Evolutionary conservation across 2,329 filamentous ascomycete genomes (phyloP), one percentile per base, ranked within the genome.

Genomic region (Scedosporium boydii): DNA sequence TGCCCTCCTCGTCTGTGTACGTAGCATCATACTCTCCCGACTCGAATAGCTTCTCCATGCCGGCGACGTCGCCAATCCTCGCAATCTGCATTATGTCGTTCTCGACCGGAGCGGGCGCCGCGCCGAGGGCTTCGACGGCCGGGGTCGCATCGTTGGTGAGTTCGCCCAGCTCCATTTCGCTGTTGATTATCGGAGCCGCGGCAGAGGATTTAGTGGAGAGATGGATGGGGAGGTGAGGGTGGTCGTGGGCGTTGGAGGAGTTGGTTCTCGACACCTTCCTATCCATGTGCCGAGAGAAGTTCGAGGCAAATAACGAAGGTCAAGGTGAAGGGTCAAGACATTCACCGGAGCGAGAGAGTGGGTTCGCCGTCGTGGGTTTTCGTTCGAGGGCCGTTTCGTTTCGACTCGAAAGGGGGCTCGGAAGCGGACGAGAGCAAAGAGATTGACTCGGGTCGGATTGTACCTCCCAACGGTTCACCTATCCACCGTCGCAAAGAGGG

Each of bases 61-160:
- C 89, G 6, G 82, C 80, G 64, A 97, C 85, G 72, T 99, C 92
- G 63, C 96, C 95, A 68, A 96, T 76, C 64, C 95, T 83, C 48
- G 95, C 92, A 72, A 97, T 78, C 78, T 97, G 93, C 93, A 99
- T 98, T 68, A 99, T 88, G 77, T 99, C 93, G 68, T 90, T 84
- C 70, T 90, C 86, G 3, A 72, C 68, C 4, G 72, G 21, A 6
- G 42, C 59, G 6, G 64, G 26, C 62, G 59, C 4, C 58, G 64
- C 18, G 65, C 65, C 42, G 48, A 21, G 27, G 53, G 66, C 41
- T 69, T 58, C 64, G 71, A 68, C 66, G 72, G 62, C 72, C 62
- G 70, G 57, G 64, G 71, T 68, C 66, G 72, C 71, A 61, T 76
- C 75, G 65, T 74, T 73, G 0, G 78, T 73, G 34, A 85, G 70